Evolutionary conservation across 2,329 filamentous ascomycete species (phyloP).

Genomic region (Salinomyces thailandicus): DNA sequence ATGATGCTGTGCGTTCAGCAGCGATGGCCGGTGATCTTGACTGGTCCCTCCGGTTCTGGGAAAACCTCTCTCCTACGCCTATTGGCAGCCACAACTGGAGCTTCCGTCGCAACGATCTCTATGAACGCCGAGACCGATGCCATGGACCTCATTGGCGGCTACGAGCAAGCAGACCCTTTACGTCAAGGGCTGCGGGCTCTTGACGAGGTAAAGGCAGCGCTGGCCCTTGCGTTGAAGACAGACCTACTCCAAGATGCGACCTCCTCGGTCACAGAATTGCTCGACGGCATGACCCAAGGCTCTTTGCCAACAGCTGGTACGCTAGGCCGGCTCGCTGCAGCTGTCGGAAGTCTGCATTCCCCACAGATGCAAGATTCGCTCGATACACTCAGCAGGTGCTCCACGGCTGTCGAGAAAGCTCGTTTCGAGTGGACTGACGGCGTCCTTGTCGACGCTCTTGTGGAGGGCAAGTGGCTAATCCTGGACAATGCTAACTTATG

Average conservation of each 20-base stretch:
- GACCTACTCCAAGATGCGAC: constrained; percentile 5
- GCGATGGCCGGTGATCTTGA: constrained; percentile 79
- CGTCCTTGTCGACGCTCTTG: constrained; percentile 74
- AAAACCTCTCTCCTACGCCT: constrained; percentile 75
- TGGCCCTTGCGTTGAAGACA: background rate
- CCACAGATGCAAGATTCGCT: background rate
- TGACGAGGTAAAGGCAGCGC: constrained; percentile 2
- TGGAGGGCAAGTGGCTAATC: constrained; percentile 82
- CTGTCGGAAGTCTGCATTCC: background rate
- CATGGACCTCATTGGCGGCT: constrained; percentile 93
- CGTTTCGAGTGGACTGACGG: constrained; percentile 96
- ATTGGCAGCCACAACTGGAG: constrained; percentile 68
- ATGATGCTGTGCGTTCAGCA: constrained; percentile 78
- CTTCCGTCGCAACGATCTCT: constrained; percentile 67
- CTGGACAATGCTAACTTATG: constrained; percentile 97
- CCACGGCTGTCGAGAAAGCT: constrained; percentile 52
- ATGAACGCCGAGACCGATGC: constrained; percentile 94
- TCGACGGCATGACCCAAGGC: background rate
- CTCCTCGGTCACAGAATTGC: background rate
- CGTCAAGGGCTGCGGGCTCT: constrained; percentile 31
- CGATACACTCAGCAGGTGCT: constrained; percentile 4
- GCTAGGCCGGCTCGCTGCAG: background rate
- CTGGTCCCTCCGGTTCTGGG: constrained; percentile 73
- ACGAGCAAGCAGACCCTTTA: constrained; percentile 82
- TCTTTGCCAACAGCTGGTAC: background rate